Conservation (phyloP, 2,329 filamentous ascomycete genomes). For the Tolypocladium paradoxum region DNA sequence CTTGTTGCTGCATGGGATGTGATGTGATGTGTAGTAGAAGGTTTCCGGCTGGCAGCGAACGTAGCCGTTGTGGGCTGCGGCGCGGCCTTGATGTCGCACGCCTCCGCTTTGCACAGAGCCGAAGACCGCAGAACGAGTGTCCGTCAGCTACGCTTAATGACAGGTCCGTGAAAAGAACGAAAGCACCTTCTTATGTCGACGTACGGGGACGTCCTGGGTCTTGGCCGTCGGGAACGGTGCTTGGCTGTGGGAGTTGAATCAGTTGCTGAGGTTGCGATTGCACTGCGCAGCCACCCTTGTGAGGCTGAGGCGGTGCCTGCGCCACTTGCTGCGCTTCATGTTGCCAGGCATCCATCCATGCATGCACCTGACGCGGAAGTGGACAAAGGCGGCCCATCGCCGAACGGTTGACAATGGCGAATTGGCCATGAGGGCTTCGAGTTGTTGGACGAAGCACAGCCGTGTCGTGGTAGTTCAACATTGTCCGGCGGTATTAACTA, state of each 20-base stretch:
- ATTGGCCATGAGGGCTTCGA: not conserved
- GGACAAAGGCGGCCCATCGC: not conserved
- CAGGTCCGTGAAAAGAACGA: not conserved
- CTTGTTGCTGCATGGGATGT: no score
- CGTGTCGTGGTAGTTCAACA: no score
- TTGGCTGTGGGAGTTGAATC: not conserved
- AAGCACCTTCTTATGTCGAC: not conserved
- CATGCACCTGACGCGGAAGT: not conserved
- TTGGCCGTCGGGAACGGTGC: not conserved
- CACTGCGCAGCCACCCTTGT: not conserved
- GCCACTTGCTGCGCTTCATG: not conserved
- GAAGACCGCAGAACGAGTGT: not conserved
- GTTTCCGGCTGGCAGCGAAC: no score
- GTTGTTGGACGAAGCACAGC: no score
- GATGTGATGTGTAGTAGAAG: no score
- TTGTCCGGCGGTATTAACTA: no score
- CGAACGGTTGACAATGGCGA: not conserved
- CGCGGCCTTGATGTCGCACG: no score
- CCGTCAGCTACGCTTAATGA: not conserved
- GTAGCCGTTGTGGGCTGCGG: no score
- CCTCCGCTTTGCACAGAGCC: not conserved
- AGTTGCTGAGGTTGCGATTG: not conserved
- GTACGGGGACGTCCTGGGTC: not conserved
- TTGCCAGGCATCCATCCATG: no score
- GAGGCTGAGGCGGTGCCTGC: not conserved